Evolutionary conservation across 164 flowering plant species (phyloP).

Genomic region (Piper betle): DNA sequence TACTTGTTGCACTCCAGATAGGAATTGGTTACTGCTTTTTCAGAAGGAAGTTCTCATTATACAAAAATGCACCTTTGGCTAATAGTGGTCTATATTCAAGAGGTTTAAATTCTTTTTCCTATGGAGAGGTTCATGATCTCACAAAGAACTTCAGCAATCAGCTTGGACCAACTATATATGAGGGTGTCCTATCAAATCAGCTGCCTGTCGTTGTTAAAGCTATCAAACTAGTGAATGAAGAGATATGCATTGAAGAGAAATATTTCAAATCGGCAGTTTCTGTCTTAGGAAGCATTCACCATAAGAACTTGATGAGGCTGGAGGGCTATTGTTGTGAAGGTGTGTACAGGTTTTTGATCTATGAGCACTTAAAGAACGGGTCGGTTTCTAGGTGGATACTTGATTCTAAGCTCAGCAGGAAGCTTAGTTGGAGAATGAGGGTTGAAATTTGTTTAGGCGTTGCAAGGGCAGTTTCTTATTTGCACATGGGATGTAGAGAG

Average conservation of each 20-base stretch:
- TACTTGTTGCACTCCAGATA: slow-evolving; percentile 33
- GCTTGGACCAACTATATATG: slow-evolving; percentile 39
- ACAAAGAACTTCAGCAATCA: slow-evolving; percentile 35
- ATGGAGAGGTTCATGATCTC: slow-evolving; percentile 38
- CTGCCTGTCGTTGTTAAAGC: slow-evolving; percentile 34
- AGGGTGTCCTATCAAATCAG: slow-evolving; percentile 33
- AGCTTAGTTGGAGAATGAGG: slow-evolving; percentile 47
- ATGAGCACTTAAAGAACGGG: slow-evolving; percentile 48
- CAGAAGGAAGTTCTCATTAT: slow-evolving; percentile 15
- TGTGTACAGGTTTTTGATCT: slow-evolving; percentile 35
- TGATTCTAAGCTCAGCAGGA: slow-evolving; percentile 29
- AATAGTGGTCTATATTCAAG: slow-evolving; percentile 15
- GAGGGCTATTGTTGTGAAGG: slow-evolving; percentile 62
- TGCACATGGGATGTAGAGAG: slow-evolving; percentile 60
- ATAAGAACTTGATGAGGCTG: slow-evolving; percentile 46
- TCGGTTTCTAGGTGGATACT: slow-evolving; percentile 33
- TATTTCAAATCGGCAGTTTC: slow-evolving; percentile 30
- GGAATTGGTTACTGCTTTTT: slow-evolving; percentile 26
- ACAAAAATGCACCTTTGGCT: slow-evolving; percentile 16
- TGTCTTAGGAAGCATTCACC: slow-evolving; percentile 46
- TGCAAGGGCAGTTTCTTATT: slow-evolving; percentile 49
- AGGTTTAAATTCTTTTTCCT: slow-evolving; percentile 31
- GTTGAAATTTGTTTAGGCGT: slow-evolving; percentile 35
- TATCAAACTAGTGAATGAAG: slow-evolving; percentile 10
- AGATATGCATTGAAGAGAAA: slow-evolving; percentile 25